phyloP scores from a whole-genome alignment of 768 basidiomycete species.

The Collybia nuda region DNA sequence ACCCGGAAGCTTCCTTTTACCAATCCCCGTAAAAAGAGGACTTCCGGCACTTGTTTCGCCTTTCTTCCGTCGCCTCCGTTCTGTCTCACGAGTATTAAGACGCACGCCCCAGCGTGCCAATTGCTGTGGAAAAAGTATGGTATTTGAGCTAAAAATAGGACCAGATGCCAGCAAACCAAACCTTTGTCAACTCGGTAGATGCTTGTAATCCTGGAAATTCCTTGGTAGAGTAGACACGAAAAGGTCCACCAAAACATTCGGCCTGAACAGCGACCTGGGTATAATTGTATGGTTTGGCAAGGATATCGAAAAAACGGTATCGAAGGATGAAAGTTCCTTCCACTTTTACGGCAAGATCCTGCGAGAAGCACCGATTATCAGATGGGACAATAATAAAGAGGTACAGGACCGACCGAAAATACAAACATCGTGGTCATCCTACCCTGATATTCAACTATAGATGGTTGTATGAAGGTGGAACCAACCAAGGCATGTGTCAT shows the following conservation, averaged over 20 bases:
- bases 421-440: slow-evolving; percentile 59
- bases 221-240: slow-evolving; percentile 70
- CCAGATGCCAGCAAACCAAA: slow-evolving; percentile 15
- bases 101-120: slow-evolving; percentile 57
- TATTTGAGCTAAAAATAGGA: too few relatives aligned
- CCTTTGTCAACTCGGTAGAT: slow-evolving; percentile 70
- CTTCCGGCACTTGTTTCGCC: slow-evolving; percentile 20
- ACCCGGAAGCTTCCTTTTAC: slow-evolving; percentile 10
- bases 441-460: slow-evolving; percentile 56
- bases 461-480: slow-evolving; percentile 59
- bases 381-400: neutral
- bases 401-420: slow-evolving; percentile 49
- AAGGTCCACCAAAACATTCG: slow-evolving; percentile 62
- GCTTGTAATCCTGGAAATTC: slow-evolving; percentile 68
- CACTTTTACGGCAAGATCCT: slow-evolving; percentile 73
- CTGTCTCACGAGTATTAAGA: slow-evolving; percentile 58
- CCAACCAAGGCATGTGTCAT: slow-evolving; percentile 56
- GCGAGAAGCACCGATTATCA: slow-evolving; percentile 2
- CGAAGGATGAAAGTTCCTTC: slow-evolving; percentile 68
- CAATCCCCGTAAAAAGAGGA: slow-evolving; percentile 3
- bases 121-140: slow-evolving; percentile 28
- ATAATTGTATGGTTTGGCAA: slow-evolving; percentile 33
- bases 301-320: slow-evolving; percentile 66
- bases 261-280: slow-evolving; percentile 49
- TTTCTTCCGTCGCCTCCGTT: slow-evolving; percentile 50